These are phyloP conservation scores for Nannochloropsis granulata DNA, from an alignment of 108 stramenopile species.

Conservation along the genomic window DNA sequence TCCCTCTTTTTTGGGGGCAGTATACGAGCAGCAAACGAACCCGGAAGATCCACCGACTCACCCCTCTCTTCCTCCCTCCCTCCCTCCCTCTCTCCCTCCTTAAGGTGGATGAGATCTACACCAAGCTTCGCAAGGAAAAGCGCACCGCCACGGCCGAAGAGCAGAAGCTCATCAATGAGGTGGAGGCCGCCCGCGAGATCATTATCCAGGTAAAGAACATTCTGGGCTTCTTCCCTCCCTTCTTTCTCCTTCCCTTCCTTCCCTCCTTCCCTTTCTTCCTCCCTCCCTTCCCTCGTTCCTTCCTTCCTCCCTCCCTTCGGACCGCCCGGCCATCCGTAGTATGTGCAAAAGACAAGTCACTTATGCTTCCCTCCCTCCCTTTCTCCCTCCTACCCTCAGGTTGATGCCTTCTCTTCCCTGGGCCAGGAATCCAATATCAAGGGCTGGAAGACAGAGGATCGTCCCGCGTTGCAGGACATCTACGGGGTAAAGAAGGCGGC, in stretches of 20 bases:
- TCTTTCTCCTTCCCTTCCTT: too few species aligned
- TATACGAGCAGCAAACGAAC: too few species aligned
- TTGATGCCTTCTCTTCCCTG: constrained; percentile 31
- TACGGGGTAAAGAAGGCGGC: constrained; percentile 15
- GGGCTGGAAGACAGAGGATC: constrained; percentile 21
- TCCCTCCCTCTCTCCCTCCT: constrained; percentile 24
- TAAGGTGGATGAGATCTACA: constrained; percentile 76
- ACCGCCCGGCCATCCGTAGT: too few species aligned
- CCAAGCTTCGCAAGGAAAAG: constrained; percentile 69
- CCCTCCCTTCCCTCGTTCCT: too few species aligned
- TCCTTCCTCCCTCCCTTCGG: too few species aligned
- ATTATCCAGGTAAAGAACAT: constrained; percentile 64
- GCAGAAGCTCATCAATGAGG: constrained; percentile 70
- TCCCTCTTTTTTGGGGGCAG: neutral
- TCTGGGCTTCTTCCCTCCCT: too few species aligned
- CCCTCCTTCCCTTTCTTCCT: too few species aligned
- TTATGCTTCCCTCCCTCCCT: too few species aligned
- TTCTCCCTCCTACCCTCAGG: neutral
- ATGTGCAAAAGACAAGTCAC: too few species aligned
- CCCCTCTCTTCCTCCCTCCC: neutral
- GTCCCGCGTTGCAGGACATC: constrained; percentile 33
- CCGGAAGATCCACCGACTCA: neutral
- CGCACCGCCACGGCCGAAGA: constrained; percentile 74
- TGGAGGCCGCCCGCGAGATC: constrained; percentile 80
- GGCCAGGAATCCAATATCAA: constrained; percentile 16